Conservation (phyloP, 2,329 filamentous ascomycete genomes). For the Cladosporium sp. region DNA sequence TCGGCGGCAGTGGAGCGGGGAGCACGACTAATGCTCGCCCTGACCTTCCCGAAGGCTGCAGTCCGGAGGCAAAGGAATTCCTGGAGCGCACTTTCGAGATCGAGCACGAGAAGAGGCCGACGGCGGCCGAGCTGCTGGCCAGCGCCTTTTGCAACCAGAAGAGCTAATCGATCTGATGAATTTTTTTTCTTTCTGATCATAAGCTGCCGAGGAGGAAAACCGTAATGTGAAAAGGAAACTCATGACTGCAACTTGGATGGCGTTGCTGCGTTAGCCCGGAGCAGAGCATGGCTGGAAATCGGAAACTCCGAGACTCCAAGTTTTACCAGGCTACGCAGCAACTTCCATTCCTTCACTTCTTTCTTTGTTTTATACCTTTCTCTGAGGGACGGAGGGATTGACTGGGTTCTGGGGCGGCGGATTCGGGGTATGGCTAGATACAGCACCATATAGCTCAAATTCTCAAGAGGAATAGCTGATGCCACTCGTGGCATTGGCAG, state of each 20-base stretch:
- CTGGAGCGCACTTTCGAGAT: slow-evolving; percentile 89
- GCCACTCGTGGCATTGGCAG: no score
- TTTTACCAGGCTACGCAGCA: no score
- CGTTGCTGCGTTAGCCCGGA: no score
- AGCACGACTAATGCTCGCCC: slow-evolving; percentile 62
- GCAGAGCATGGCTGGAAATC: background rate
- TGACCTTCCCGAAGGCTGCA: slow-evolving; percentile 81
- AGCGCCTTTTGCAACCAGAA: slow-evolving; percentile 59
- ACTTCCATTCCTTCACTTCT: background rate
- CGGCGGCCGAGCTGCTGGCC: slow-evolving; percentile 81
- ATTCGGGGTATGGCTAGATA: slow-evolving; percentile 3
- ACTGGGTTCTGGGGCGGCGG: background rate
- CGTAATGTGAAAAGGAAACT: slow-evolving; percentile 1
- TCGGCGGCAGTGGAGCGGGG: slow-evolving; percentile 66
- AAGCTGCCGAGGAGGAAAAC: background rate
- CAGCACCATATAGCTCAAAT: slow-evolving; percentile 7
- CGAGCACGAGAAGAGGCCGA: slow-evolving; percentile 87
- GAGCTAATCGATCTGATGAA: background rate
- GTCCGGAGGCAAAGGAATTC: slow-evolving; percentile 78
- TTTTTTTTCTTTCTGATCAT: no score
- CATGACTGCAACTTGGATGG: background rate
- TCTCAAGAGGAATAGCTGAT: background rate
- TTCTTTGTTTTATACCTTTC: background rate
- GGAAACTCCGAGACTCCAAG: background rate
- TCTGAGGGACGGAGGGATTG: no score